phyloP scores from a whole-genome alignment of 495 filamentous ascomycete species.

The Pyrenula massariospora region DNA sequence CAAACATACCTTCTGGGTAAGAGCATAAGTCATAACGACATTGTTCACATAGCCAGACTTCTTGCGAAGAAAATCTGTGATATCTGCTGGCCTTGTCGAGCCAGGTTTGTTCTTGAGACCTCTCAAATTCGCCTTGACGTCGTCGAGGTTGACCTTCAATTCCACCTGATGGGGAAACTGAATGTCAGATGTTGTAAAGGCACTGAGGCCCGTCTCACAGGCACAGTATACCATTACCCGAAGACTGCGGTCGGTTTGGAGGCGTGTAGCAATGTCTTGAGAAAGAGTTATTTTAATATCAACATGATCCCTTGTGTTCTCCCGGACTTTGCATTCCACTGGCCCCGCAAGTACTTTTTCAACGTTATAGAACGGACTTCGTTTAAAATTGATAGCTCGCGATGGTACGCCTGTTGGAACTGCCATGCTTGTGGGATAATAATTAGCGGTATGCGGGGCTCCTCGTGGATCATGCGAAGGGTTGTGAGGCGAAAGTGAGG shows the following conservation, averaged over 20 bases:
- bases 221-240: conserved; percentile 78
- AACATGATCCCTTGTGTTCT: conserved; percentile 39
- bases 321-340: conserved; percentile 50
- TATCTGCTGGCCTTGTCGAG: conserved; percentile 83
- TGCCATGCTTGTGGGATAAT: neutral
- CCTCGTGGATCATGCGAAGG: neutral
- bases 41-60: conserved; percentile 59
- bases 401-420: neutral
- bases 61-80: conserved; percentile 65
- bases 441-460: neutral
- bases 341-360: conserved; percentile 47
- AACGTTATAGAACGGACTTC: conserved; percentile 67
- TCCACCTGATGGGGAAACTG: conserved; percentile 87
- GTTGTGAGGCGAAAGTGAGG: neutral
- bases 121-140: conserved; percentile 78
- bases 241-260: conserved; percentile 39
- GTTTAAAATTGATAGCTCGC: conserved; percentile 40
- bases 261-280: conserved; percentile 30
- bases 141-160: conserved; percentile 76
- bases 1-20: conserved; percentile 63
- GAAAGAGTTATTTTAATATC: conserved; percentile 41
- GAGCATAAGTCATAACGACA: conserved; percentile 78
- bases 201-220: conserved; percentile 38
- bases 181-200: conserved; percentile 55
- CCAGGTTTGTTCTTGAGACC: conserved; percentile 93